Evolutionary conservation across 106 monocot species (phyloP).

Genomic region (Phalaenopsis equestris): DNA sequence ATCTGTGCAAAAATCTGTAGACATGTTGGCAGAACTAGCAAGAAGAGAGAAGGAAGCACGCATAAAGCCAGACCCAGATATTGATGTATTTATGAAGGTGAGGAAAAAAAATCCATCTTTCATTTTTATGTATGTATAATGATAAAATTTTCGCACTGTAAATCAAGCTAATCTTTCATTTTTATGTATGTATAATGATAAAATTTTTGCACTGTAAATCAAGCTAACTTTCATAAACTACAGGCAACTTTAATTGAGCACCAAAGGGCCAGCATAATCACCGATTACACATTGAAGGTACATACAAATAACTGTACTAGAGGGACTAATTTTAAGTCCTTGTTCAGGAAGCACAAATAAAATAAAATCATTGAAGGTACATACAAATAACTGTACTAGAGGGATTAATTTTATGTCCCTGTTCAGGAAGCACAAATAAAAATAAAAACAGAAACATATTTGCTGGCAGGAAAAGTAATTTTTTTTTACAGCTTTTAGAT

Average conservation of each 20-base stretch:
- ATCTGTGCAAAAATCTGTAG: not conserved
- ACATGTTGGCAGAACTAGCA: slow-evolving; percentile 4
- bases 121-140: not conserved
- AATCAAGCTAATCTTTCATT: not conserved
- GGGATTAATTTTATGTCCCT: not conserved
- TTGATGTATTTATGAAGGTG: slow-evolving; percentile 13
- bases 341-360: not conserved
- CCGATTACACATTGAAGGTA: slow-evolving; percentile 29
- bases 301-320: not conserved
- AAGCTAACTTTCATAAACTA: not conserved
- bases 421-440: not conserved
- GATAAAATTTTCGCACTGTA: not conserved
- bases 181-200: not conserved
- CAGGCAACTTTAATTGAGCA: slow-evolving; percentile 18
- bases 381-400: not conserved
- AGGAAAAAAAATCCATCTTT: not conserved
- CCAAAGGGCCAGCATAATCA: slow-evolving; percentile 12
- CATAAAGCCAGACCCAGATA: slow-evolving; percentile 12
- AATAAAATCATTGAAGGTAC: slow-evolving; percentile 30
- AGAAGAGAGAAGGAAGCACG: slow-evolving; percentile 8
- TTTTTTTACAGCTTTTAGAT: slow-evolving; percentile 20
- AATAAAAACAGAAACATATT: too few species aligned
- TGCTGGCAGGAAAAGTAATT: not conserved
- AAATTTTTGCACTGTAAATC: not conserved
- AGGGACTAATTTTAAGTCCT: not conserved